Evolutionary conservation across 352 stramenopile species (phyloP).

Genomic region (Blastocystis sp.): DNA sequence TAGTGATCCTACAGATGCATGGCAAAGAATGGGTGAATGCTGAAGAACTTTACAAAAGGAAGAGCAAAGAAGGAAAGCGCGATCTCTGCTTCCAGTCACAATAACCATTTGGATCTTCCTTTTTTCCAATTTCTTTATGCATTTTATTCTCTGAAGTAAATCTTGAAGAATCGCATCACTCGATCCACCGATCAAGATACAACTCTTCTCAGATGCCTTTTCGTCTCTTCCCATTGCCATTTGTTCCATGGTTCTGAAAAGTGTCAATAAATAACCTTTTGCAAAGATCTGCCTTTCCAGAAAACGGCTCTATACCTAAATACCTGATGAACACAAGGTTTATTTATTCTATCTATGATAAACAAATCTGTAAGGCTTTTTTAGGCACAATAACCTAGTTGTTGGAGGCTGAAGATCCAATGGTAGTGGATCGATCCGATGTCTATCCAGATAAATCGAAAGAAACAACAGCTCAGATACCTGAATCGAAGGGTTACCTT

Average conservation of each 20-base stretch:
- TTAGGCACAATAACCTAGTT: no score
- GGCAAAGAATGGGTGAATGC: background rate
- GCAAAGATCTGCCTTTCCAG: no score
- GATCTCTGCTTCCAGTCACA: background rate
- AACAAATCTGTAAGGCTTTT: no score
- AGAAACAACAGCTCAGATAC: no score
- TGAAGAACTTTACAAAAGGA: background rate
- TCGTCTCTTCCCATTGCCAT: background rate
- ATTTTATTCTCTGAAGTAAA: background rate
- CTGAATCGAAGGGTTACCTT: no score
- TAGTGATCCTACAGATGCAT: constrained; percentile 27
- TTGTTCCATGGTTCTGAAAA: background rate
- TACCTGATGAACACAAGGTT: no score
- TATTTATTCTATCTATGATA: no score
- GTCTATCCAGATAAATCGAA: no score
- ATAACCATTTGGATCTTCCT: constrained; percentile 33
- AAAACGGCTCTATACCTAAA: no score
- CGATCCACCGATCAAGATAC: background rate
- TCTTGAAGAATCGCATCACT: background rate
- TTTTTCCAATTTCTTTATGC: background rate
- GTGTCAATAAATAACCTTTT: background rate
- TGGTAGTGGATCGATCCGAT: no score
- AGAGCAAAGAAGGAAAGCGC: constrained; percentile 2
- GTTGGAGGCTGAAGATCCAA: no score
- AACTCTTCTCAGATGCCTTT: background rate